Conservation (phyloP, 805 yeast species). For the Candida railenensis region DNA sequence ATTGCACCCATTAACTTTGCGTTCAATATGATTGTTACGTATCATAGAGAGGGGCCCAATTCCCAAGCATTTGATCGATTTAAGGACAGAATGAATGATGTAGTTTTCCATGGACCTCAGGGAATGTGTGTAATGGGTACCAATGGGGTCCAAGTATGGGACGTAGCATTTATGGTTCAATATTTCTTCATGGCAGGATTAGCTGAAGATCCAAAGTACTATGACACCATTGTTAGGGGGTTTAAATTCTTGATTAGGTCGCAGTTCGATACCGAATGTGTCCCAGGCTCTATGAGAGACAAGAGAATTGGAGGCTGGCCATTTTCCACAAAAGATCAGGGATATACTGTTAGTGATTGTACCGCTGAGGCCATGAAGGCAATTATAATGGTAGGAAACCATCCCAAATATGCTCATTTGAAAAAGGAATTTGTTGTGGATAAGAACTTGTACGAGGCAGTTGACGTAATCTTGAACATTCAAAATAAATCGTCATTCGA, state of each 20-base stretch:
- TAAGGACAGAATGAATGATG: conserved; percentile 66
- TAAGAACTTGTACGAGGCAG: conserved; percentile 58
- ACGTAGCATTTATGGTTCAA: conserved; percentile 86
- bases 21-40: conserved; percentile 72
- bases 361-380: conserved; percentile 96
- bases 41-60: conserved; percentile 64
- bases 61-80: conserved; percentile 59
- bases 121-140: conserved; percentile 97
- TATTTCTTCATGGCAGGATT: conserved; percentile 77
- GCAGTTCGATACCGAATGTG: conserved; percentile 82
- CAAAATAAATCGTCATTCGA: conserved; percentile 82
- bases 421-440: conserved; percentile 51
- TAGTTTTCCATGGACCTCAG: conserved; percentile 78
- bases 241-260: conserved; percentile 74
- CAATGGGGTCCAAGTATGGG: conserved; percentile 98
- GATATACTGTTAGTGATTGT: conserved; percentile 95
- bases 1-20: conserved; percentile 95
- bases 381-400: conserved; percentile 81
- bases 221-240: conserved; percentile 59
- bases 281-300: conserved; percentile 77
- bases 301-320: conserved; percentile 91
- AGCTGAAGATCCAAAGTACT: conserved; percentile 66
- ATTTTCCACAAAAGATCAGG: conserved; percentile 92
- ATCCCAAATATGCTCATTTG: conserved; percentile 45
- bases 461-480: conserved; percentile 71